Evolutionary conservation across 2,329 filamentous ascomycete species (phyloP), one percentile per base, ranked within the genome.

Genomic region (Diaporthe sp.): DNA sequence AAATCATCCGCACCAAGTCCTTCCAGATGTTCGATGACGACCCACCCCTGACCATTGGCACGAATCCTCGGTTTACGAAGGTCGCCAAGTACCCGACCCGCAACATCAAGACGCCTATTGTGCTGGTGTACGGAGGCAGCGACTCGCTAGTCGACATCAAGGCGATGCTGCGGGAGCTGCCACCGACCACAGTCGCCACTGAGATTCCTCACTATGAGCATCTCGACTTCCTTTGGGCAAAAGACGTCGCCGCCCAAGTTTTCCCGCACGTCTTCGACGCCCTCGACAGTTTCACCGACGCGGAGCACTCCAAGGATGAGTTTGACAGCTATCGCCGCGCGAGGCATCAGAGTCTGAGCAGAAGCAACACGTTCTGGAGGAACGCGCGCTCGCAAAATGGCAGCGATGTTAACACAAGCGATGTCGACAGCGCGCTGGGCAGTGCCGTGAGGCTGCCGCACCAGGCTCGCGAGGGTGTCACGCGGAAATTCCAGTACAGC

Each of bases 21-120:
- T 98, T 99, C 84, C 97, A 99, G 84, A 98, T 99, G 94, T 98
- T 96, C 83, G 97, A 99, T 82, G 97, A 99, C 82, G 96, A 98
- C 80, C 94, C 95, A 74, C 93, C 93, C 39, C 93, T 93, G 0
- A 87, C 98, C 76, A 91, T 92, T 72, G 71, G 65, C 12, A 87
- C 96, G 51, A 91, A 90, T 31, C 92, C 92, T 6, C 95, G 96
- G 80, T 98, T 98, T 85, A 98, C 97, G 83, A 98, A 98, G 82
- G 96, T 98, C 8, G 95, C 97, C 79, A 96, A 94, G 82, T 99
- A 98, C 79, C 97, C 97, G 0, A 99, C 97, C 0, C 93, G 94
- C 78, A 99, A 99, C 82, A 99, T 99, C 87, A 96, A 95, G 81
- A 98, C 97, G 0, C 97, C 97, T 0, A 94, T 98, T 73, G 95